Conservation (phyloP, 1,139 yeast species). For the Pichia sp. region DNA sequence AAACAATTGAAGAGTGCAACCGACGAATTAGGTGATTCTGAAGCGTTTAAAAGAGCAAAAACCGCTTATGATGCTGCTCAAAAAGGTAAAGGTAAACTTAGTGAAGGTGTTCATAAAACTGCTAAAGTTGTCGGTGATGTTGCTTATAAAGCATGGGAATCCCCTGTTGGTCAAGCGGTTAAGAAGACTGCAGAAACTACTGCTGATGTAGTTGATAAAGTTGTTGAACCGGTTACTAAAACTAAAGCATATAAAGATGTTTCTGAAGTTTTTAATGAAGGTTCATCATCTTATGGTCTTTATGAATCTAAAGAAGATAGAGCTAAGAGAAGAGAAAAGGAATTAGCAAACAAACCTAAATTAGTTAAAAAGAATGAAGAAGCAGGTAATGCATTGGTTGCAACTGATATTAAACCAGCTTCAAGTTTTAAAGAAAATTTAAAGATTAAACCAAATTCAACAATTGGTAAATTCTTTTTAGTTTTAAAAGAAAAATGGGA, state of each 20-base stretch:
- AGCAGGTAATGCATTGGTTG: constrained; percentile 80
- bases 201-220: constrained; percentile 78
- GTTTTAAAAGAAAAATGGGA: constrained; percentile 74
- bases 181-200: constrained; percentile 74
- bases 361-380: constrained; percentile 73
- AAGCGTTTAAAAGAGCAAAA: constrained; percentile 86
- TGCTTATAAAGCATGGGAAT: constrained; percentile 94
- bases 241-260: constrained; percentile 88
- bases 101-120: constrained; percentile 77
- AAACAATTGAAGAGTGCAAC: constrained; percentile 96
- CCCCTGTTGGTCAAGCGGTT: constrained; percentile 84
- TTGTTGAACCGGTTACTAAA: constrained; percentile 88
- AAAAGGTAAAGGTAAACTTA: constrained; percentile 73
- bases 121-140: constrained; percentile 92
- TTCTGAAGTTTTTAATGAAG: constrained; percentile 86
- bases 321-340: constrained; percentile 64
- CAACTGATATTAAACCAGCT: constrained; percentile 70
- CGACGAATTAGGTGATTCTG: constrained; percentile 89
- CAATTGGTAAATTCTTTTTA: constrained; percentile 61
- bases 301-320: constrained; percentile 84
- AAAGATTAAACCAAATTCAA: constrained; percentile 58
- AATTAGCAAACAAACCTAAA: constrained; percentile 50
- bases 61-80: constrained; percentile 89
- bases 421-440: constrained; percentile 52
- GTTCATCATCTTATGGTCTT: constrained; percentile 88